phyloP scores from a whole-genome alignment of 305 asterid species.

The Fraxinus baroniana region DNA sequence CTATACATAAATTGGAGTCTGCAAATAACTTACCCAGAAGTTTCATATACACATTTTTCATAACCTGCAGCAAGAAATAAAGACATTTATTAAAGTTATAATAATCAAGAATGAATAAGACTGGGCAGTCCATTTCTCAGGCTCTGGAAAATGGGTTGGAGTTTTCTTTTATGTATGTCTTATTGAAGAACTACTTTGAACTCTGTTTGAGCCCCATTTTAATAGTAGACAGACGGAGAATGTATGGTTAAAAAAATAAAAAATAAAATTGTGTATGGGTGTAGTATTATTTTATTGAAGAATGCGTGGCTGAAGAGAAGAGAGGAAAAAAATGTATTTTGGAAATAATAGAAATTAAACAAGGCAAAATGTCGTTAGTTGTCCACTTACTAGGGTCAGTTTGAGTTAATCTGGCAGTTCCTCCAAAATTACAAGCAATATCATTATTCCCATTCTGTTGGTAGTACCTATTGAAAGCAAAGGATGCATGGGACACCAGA shows the following conservation, averaged over 20 bases:
- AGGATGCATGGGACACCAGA: constrained; percentile 66
- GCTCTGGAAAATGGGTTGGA: not conserved
- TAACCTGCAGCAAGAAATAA: constrained; percentile 35
- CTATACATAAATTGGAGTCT: not conserved
- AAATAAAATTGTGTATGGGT: too few species aligned
- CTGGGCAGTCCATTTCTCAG: not conserved
- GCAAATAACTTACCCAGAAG: constrained; percentile 34
- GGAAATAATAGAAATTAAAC: too few species aligned
- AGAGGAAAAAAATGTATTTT: too few species aligned
- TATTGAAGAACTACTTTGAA: not conserved
- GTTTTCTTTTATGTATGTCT: not conserved
- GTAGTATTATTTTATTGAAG: too few species aligned
- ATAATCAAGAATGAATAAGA: not conserved
- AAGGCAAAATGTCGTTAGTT: not conserved
- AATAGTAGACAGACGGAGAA: too few species aligned
- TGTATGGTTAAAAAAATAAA: too few species aligned
- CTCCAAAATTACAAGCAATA: constrained; percentile 85
- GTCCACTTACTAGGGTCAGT: constrained; percentile 58
- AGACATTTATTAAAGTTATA: not conserved
- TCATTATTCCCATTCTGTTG: constrained; percentile 75
- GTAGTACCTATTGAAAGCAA: constrained; percentile 73
- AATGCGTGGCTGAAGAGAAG: too few species aligned
- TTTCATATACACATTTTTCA: constrained; percentile 41
- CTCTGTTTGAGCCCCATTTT: too few species aligned
- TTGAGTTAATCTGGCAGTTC: constrained; percentile 56